Evolutionary conservation across 352 stramenopile species (phyloP), one percentile per base, ranked within the genome.

Genomic region (Phytophthora sp.): DNA sequence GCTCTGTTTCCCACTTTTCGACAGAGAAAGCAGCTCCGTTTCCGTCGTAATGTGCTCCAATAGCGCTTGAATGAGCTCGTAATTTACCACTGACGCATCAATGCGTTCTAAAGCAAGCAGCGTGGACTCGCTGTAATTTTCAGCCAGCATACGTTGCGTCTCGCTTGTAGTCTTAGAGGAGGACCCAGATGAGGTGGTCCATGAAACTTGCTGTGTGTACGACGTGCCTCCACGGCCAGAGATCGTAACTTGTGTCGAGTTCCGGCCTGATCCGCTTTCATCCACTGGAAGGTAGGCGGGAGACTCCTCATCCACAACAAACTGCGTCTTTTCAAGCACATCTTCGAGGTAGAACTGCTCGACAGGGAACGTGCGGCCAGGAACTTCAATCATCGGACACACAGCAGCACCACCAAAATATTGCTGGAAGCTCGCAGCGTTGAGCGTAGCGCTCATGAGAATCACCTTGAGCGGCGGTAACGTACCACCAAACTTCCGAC

Each of bases 391-490:
- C 70, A 95, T 93, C 3, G 91, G 93, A 49, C 90, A 97, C 21
- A 78, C 70, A 0, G 76, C 63, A 2, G 75, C 98, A 33, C 88
- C 84, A 8, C 84, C 81, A 81, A 98, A 99, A 59, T 99, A 99
- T 18, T 84, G 65, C 57, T 97, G 95, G 72, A 99, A 99, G 35
- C 90, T 93, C 13, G 90, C 83, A 4, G 97, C 93, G 63, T 99
- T 98, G 6, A 99, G 74, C 4, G 95, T 99, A 15, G 94, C 97
- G 49, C 90, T 98, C 97, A 99, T 99, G 7, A 99, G 82, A 45
- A 99, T 89, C 7, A 99, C 80, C 55, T 98, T 98, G 7, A 99
- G 70, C 20, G 84, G 91, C 27, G 58, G 77, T 38, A 73, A 58
- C 6, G 66, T 65, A 9, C 66, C 70, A 30, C 70, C 70, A 69